Base-by-base conservation (phyloP, 2,329 filamentous ascomycete species). In the Aspergillus novoparasiticus region DNA sequence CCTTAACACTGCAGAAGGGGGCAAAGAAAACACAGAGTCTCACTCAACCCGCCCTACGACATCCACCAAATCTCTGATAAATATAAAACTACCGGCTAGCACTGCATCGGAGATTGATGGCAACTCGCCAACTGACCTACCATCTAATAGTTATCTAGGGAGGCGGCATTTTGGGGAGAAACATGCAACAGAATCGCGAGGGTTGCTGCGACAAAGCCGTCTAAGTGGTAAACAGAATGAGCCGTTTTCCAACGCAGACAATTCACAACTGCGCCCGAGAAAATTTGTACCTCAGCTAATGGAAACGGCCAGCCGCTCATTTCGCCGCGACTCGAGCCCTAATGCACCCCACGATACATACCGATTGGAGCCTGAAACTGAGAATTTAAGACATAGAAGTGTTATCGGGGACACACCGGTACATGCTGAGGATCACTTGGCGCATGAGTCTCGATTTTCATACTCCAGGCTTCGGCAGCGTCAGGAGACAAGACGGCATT, bases 401-500 rank as follows among this genome's bases (percentile, higher is more conserved):
- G 57, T n/a, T 60, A 65, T 12, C 56, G 34, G 39, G 34, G 46
- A 41, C 36, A 46, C 21, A 14, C 43, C 23, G 16, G 10, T 9
- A 8, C 19, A 23, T 50, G 16, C 26, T 21, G 28, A 32, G 36
- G 41, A 28, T 21, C 28, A 39, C n/a, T 10, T 36, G 12, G 21
- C 46, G 11, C 34, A 71, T 11, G 80, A 83, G 61, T 83, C 81
- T 4, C 73, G 69, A 21, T 83, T 82, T 61, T 83, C 81, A 23
- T 81, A 81, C 56, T 72, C 76, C 23, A 81, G 70, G 61, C 72
- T 83, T 23, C 71, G 76, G 53, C 76, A 75, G 55, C 76, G 75
- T 39, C 75, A 79, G 54, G 73, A 78, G 61, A 66, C 63, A 30
- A 73, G 78, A 57, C 81, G 78, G 34, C 85, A 87, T 72, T 89